Evolutionary conservation across 2,329 filamentous ascomycete species (phyloP).

Genomic region (Aspergillus sp.): DNA sequence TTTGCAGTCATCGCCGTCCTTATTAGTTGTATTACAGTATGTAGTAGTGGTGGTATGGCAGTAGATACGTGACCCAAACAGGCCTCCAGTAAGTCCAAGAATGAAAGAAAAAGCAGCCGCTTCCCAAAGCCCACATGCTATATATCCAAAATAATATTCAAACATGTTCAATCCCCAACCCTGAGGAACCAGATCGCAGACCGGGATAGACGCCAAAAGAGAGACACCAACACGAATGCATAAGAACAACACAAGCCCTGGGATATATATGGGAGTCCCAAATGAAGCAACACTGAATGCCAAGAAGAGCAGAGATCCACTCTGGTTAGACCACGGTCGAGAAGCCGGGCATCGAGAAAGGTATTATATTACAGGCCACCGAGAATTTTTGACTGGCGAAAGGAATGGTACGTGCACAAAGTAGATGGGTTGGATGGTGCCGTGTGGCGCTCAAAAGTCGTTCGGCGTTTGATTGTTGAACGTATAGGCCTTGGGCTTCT

Average conservation of each 20-base stretch:
- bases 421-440: not conserved
- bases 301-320: constrained; percentile 12
- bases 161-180: constrained; percentile 4
- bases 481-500: constrained; percentile 46
- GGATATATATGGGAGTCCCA: constrained; percentile 17
- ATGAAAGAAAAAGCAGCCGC: constrained; percentile 20
- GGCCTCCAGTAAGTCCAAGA: constrained; percentile 27
- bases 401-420: constrained; percentile 1
- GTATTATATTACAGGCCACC: constrained; percentile 2
- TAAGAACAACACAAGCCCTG: constrained; percentile 10
- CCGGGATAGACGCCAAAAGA: constrained; percentile 14
- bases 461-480: constrained; percentile 47
- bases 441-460: constrained; percentile 29
- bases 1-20: constrained; percentile 10
- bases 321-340: not conserved
- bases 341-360: not conserved
- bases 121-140: constrained; percentile 33
- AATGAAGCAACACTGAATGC: constrained; percentile 6
- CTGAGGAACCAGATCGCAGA: not conserved
- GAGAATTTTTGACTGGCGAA: constrained; percentile 4
- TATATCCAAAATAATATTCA: constrained; percentile 18
- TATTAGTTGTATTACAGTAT: constrained; percentile 19
- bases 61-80: constrained; percentile 25
- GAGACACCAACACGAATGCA: constrained; percentile 21
- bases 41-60: constrained; percentile 11